Evolutionary conservation across 1,284 basidiomycete genomes (phyloP), one percentile per base, ranked within the genome.

Genomic region (Ustilago sp.): DNA sequence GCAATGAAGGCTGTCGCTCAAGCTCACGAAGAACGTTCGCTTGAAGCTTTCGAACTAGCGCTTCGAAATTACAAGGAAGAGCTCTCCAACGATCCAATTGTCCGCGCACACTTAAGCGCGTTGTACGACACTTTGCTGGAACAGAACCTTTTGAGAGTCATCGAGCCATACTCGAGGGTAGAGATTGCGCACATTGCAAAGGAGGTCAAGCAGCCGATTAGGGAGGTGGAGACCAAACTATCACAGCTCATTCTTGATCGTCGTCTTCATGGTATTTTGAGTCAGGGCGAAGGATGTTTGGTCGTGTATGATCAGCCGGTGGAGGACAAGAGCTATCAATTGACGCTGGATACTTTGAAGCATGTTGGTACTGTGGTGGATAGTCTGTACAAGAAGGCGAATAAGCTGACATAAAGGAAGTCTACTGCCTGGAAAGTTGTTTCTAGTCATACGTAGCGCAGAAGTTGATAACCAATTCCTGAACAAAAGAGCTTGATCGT

Each of bases 181-280:
- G 95, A 99, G 87, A 90, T 99, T 35, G 91, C 91, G 50, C 92
- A 95, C 84, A 92, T 99, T 13, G 94, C 95, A 3, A 90, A 93
- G 85, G 89, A 91, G 71, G 96, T 99, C 11, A 92, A 93, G 1
- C 95, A 98, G 87, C 93, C 93, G 13, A 88, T 93, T 48, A 92
- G 94, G 82, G 92, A 92, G n/a, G 94, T 99, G 7, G 97, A 99
- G 87, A 90, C 92, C 28, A 99, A 98, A 94, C 87, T 99, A 58
- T 94, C 93, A 56, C 96, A 98, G 86, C 98, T 99, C 96, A 98
- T 99, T 75, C 88, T 99, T 48, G 96, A 99, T 87, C 95, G 96
- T 82, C 91, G 95, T 0, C 91, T 99, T 82, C 90, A 94, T 77
- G 96, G 96, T 7, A 95, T 98, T 4, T 88, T 99, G 28, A 96